Evolutionary conservation across 495 filamentous ascomycete species (phyloP).

Genomic region (Pyronema domesticum): DNA sequence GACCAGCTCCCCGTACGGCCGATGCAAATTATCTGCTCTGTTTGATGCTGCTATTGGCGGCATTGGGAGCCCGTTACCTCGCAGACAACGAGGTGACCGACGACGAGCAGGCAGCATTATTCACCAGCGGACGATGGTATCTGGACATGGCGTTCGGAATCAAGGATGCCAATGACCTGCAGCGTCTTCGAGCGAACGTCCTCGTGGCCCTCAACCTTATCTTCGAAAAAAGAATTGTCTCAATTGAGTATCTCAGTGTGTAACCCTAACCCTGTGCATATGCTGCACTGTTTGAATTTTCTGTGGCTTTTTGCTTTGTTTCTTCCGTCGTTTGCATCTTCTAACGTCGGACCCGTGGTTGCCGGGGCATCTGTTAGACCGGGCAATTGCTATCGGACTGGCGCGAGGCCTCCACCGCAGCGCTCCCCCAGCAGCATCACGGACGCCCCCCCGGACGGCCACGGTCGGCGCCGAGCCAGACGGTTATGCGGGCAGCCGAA

Average conservation of each 20-base stretch:
- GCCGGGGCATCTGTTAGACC: slow-evolving; percentile 8
- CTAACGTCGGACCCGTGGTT: background rate
- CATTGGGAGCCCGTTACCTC: slow-evolving; percentile 17
- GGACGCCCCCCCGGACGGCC: background rate
- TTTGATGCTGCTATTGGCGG: slow-evolving; percentile 14
- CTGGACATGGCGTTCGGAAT: slow-evolving; percentile 11
- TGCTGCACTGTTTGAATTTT: background rate
- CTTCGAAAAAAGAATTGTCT: slow-evolving; percentile 17
- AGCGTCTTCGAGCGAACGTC: slow-evolving; percentile 14
- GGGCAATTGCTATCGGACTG: slow-evolving; percentile 13
- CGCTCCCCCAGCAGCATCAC: background rate
- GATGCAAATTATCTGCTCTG: slow-evolving; percentile 9
- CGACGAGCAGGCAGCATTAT: slow-evolving; percentile 10
- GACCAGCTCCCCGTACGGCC: background rate
- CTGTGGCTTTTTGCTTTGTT: background rate
- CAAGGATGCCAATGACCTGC: slow-evolving; percentile 8
- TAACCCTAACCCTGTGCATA: background rate
- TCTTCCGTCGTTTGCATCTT: background rate
- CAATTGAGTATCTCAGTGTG: slow-evolving; percentile 13
- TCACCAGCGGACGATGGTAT: slow-evolving; percentile 23
- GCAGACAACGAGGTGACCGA: slow-evolving; percentile 5
- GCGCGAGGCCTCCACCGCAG: slow-evolving; percentile 7
- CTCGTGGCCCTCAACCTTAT: slow-evolving; percentile 15
- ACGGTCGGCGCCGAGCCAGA: background rate
- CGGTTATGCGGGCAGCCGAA: background rate